A percentile compares a stretch with the other conserved stretches of the same genome.
Evolutionary conservation across 257 asterid genomes (phyloP).

Genomic region (Ilex aquifolium): DNA sequence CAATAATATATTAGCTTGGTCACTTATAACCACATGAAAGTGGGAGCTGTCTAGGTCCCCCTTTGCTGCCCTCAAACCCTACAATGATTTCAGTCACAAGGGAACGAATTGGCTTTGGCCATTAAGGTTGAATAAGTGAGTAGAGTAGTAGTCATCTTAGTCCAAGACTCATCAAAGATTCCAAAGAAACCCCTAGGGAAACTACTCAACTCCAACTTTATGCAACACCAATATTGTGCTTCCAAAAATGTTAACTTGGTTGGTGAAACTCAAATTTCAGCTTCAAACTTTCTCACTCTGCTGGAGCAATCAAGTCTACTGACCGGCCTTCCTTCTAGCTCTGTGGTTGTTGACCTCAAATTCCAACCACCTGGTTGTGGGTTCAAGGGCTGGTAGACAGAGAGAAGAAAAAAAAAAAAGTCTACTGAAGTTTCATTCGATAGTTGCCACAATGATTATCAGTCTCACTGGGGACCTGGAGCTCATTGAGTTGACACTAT

Average conservation of each 20-base stretch:
- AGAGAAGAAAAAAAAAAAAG: no score
- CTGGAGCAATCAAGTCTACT: no score
- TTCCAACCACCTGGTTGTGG: no score
- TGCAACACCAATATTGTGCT: neutral
- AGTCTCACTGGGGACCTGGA: no score
- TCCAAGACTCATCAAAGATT: constrained; percentile 10
- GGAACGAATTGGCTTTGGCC: constrained; percentile 13
- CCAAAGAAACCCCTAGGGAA: neutral
- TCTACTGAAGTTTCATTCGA: no score
- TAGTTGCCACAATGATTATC: no score
- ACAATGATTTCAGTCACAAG: constrained; percentile 17
- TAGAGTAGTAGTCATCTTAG: constrained; percentile 7
- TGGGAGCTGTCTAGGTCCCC: constrained; percentile 46
- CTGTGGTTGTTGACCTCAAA: no score
- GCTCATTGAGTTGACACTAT: no score
- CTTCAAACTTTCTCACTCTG: no score
- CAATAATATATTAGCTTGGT: constrained; percentile 6
- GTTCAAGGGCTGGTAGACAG: no score
- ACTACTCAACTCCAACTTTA: constrained; percentile 1
- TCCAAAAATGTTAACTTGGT: constrained; percentile 1
- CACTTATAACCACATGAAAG: constrained; percentile 10
- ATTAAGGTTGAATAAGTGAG: neutral
- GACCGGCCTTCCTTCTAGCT: no score
- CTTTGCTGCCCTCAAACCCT: constrained; percentile 34
- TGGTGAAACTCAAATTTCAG: no score